Evolutionary conservation across 345 rosid species (phyloP).

Genomic region (Raphanus sativus): DNA sequence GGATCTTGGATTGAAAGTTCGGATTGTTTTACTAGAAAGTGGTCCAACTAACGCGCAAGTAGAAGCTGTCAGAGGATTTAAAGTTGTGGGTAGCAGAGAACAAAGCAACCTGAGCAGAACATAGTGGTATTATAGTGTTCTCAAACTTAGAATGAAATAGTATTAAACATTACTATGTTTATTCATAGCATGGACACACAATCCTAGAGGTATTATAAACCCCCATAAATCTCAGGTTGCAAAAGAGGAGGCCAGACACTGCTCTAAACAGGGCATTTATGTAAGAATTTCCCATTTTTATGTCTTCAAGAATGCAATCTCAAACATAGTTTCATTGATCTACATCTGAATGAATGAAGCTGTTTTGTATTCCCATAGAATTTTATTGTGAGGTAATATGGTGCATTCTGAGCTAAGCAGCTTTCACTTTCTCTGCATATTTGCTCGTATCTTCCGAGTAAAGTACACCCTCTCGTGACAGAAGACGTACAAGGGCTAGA

Average conservation of each 20-base stretch:
- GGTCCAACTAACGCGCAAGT: no score
- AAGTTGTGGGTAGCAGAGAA: no score
- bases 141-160: no score
- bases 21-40: no score
- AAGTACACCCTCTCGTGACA: conserved; percentile 54
- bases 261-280: not conserved
- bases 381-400: not conserved
- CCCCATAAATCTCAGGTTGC: not conserved
- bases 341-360: conserved; percentile 21
- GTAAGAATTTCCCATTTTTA: not conserved
- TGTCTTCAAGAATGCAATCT: conserved; percentile 1
- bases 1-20: no score
- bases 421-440: conserved; percentile 46
- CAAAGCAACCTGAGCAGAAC: no score
- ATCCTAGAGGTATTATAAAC: not conserved
- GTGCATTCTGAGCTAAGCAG: conserved; percentile 37
- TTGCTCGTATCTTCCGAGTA: conserved; percentile 50
- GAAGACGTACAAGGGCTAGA: conserved; percentile 56
- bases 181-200: no score
- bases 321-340: not conserved
- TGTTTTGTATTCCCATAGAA: not conserved
- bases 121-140: no score
- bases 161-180: no score
- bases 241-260: not conserved
- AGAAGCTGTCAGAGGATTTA: no score